Evolutionary conservation across 257 asterid species (phyloP), one percentile per base, ranked within the genome.

Genomic region (Petrea volubilis): DNA sequence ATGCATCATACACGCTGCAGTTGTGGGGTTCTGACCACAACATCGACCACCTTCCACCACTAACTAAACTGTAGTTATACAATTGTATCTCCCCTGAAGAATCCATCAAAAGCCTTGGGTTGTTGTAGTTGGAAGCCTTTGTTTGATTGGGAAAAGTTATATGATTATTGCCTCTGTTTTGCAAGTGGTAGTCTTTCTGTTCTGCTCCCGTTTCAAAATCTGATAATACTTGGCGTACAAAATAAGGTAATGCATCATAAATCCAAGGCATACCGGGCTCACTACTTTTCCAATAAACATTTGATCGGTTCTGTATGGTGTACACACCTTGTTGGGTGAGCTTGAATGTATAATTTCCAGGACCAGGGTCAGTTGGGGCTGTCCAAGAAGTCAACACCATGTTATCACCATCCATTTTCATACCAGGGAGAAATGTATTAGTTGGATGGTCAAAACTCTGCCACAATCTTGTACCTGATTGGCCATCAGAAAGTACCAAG

Each of bases 391-490:
- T 68, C 57, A 75, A 51, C 17, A 15, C 29, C 40, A 68, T 25
- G 1, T 40, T n/a, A 3, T n/a, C n/a, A n/a, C 11, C 67, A 4
- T 13, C 64, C 82, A 85, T 63, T 41, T 2, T 63, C 90, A 84
- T 82, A 24, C 87, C 83, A 13, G 82, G 82, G 38, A 81, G 83
- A n/a, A n/a, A n/a, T n/a, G n/a, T n/a, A n/a, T n/a, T n/a, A n/a
- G n/a, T n/a, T n/a, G n/a, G n/a, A n/a, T n/a, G n/a, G n/a, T n/a
- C n/a, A n/a, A n/a, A n/a, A n/a, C n/a, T n/a, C n/a, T n/a, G n/a
- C n/a, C n/a, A n/a, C n/a, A n/a, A n/a, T n/a, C n/a, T n/a, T n/a
- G n/a, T n/a, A n/a, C n/a, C n/a, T n/a, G n/a, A n/a, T n/a, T n/a
- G n/a, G n/a, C n/a, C n/a, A n/a, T n/a, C n/a, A n/a, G n/a, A n/a